Evolutionary conservation across 139 green algal genomes (phyloP).

Genomic region (Coccomyxa sp.): DNA sequence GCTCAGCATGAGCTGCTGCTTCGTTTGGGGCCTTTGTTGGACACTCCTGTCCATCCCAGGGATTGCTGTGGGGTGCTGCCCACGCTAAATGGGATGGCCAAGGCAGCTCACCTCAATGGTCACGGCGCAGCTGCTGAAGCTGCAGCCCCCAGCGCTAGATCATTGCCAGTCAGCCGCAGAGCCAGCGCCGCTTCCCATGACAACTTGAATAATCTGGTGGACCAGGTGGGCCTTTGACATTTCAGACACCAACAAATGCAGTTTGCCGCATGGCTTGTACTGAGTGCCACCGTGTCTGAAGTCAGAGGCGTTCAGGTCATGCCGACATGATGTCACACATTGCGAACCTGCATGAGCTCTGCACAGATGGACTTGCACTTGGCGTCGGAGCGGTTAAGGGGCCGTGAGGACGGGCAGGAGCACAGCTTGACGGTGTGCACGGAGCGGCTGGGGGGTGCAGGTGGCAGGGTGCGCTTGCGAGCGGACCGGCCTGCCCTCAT

Average conservation of each 20-base stretch:
- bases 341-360: background rate
- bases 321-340: background rate
- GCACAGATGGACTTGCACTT: background rate
- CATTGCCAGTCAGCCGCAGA: background rate
- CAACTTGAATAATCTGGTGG: background rate
- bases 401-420: background rate
- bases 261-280: background rate
- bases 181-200: background rate
- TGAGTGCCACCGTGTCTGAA: background rate
- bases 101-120: background rate
- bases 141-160: too few species aligned
- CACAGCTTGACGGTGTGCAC: constrained; percentile 22
- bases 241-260: background rate
- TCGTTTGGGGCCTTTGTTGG: constrained; percentile 21
- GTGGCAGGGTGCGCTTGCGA: constrained; percentile 11
- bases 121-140: background rate
- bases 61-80: constrained; percentile 20
- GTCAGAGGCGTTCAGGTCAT: background rate
- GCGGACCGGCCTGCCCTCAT: constrained; percentile 71
- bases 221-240: background rate
- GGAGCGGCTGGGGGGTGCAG: background rate
- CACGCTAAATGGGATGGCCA: background rate
- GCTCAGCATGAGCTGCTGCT: constrained; percentile 32
- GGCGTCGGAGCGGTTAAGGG: background rate
- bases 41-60: constrained; percentile 17